Conservation (phyloP, 2,329 filamentous ascomycete species). For the Alternaria tenuissima region DNA sequence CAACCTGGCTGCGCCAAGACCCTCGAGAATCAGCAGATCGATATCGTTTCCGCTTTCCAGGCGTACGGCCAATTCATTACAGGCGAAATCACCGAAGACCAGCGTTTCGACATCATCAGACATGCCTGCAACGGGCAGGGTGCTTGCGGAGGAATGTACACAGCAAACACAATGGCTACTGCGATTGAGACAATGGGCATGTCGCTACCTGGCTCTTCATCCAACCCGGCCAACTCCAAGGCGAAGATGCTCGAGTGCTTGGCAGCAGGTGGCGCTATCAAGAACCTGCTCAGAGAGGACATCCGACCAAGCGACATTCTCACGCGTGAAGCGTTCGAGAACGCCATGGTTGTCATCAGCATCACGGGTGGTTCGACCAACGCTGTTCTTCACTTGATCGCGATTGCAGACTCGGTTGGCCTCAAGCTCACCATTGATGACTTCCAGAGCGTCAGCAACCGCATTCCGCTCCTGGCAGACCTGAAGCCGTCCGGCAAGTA, state of each 20-base stretch:
- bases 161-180: constrained; percentile 62
- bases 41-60: constrained; percentile 98
- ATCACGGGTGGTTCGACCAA: constrained; percentile 61
- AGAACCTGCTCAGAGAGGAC: constrained; percentile 60
- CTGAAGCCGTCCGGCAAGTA: constrained; percentile 63
- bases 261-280: constrained; percentile 60
- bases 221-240: constrained; percentile 60
- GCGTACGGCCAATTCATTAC: constrained; percentile 94
- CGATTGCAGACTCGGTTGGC: constrained; percentile 60
- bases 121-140: constrained; percentile 86
- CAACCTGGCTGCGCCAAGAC: constrained; percentile 86
- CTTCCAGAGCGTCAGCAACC: constrained; percentile 60
- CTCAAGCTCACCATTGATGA: constrained; percentile 61
- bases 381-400: constrained; percentile 60
- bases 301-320: constrained; percentile 60
- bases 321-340: constrained; percentile 59
- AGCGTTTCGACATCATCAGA: constrained; percentile 93
- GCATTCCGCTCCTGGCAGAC: constrained; percentile 60
- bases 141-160: constrained; percentile 82
- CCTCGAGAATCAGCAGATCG: constrained; percentile 72
- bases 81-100: constrained; percentile 87
- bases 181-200: constrained; percentile 62
- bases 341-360: constrained; percentile 62
- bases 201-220: constrained; percentile 60
- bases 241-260: constrained; percentile 61